Conservation (phyloP, 1,139 yeast species). For the Pichia sp. region DNA sequence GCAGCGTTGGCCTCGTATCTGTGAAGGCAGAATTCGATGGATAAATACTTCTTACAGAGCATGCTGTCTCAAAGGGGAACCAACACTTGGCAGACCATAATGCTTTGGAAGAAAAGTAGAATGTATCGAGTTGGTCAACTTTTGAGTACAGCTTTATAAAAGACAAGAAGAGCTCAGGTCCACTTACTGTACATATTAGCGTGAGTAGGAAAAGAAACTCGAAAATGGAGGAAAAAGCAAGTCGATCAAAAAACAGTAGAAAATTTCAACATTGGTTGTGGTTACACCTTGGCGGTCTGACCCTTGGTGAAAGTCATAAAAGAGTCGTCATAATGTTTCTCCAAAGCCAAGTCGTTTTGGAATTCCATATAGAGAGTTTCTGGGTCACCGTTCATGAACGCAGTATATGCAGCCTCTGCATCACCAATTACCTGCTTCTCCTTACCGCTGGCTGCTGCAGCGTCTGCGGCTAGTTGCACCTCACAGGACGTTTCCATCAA, state of each 20-base stretch:
- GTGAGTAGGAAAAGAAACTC: no score
- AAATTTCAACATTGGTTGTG: not conserved
- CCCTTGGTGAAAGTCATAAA: conserved; percentile 26
- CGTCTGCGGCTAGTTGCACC: conserved; percentile 65
- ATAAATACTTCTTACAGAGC: no score
- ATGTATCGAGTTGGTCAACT: no score
- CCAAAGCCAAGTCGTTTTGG: conserved; percentile 49
- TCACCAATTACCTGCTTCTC: conserved; percentile 46
- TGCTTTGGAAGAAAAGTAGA: no score
- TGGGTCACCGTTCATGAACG: conserved; percentile 56
- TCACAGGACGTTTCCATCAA: conserved; percentile 68
- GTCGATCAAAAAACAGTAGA: not conserved
- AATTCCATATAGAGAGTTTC: conserved; percentile 62
- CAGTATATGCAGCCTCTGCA: conserved; percentile 68
- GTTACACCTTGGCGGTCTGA: not conserved
- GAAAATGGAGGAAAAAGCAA: not conserved
- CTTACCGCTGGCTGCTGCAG: conserved; percentile 39
- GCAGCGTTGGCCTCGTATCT: no score
- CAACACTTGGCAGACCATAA: no score
- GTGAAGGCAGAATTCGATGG: no score
- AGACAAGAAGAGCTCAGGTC: no score
- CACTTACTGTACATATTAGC: no score
- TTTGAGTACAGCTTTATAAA: no score
- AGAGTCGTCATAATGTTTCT: conserved; percentile 33
- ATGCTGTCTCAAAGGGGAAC: no score